Conservation (phyloP, 441 rosid species). For the Raphanus hybrid region DNA sequence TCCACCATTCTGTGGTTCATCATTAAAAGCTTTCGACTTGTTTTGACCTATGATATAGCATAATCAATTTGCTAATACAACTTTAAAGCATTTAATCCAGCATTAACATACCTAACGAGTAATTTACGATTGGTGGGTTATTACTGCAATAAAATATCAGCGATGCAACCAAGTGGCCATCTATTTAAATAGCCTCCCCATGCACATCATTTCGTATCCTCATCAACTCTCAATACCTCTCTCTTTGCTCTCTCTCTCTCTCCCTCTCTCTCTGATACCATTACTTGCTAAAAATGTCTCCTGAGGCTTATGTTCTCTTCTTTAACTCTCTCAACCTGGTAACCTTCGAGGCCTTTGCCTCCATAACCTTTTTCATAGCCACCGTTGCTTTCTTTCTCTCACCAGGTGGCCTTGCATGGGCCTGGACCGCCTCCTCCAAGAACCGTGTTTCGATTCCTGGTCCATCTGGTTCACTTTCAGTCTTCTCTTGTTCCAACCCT, state of each 20-base stretch:
- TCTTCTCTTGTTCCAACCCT: conserved; percentile 53
- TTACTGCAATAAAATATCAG: not conserved
- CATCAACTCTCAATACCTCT: not conserved
- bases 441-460: conserved; percentile 55
- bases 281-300: conserved; percentile 46
- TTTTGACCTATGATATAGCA: conserved; percentile 1
- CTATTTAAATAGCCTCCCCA: conserved; percentile 40
- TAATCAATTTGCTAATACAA: conserved; percentile 7
- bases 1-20: conserved; percentile 7
- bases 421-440: conserved; percentile 38
- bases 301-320: conserved; percentile 42
- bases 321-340: conserved; percentile 28
- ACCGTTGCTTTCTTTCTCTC: conserved; percentile 49
- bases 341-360: conserved; percentile 45
- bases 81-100: conserved; percentile 1
- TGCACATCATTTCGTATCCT: conserved; percentile 20
- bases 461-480: conserved; percentile 54
- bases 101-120: not conserved
- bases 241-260: no score
- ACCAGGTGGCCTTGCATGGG: conserved; percentile 90
- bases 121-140: not conserved
- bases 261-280: not conserved
- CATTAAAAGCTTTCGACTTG: conserved; percentile 4
- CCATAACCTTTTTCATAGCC: conserved; percentile 42
- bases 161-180: conserved; percentile 6